Conservation (phyloP, 805 yeast genomes). For the Saccharomycopsis lassenensis region DNA sequence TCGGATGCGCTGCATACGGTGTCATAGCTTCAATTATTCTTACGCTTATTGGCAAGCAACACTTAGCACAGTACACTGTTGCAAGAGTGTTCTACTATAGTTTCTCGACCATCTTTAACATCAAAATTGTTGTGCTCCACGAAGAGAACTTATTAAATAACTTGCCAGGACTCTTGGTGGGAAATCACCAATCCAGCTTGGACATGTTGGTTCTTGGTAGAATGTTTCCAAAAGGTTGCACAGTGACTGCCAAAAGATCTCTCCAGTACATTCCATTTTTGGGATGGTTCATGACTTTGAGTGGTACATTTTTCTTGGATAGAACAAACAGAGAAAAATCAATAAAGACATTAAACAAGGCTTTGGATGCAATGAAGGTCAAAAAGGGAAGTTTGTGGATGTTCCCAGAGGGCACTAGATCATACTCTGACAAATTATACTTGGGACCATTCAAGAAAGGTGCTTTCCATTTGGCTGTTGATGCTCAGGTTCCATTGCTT, state of each 20-base stretch:
- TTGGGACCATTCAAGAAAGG: conserved; percentile 92
- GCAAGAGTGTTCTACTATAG: conserved; percentile 69
- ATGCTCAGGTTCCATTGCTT: conserved; percentile 79
- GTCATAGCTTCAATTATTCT: conserved; percentile 62
- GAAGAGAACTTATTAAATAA: conserved; percentile 39
- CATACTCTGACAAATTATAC: conserved; percentile 55
- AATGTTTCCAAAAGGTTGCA: conserved; percentile 77
- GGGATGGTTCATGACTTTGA: conserved; percentile 93
- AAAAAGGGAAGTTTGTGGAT: conserved; percentile 71
- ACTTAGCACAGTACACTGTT: conserved; percentile 79
- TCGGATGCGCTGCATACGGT: conserved; percentile 63
- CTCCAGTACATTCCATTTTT: conserved; percentile 77
- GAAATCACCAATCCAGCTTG: conserved; percentile 86
- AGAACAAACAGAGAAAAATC: conserved; percentile 70
- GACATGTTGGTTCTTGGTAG: conserved; percentile 77
- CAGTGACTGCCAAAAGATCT: conserved; percentile 85
- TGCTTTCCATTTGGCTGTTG: conserved; percentile 94
- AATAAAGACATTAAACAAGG: conserved; percentile 58
- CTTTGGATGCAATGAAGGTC: conserved; percentile 48
- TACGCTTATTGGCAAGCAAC: conserved; percentile 59
- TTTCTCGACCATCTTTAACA: conserved; percentile 53
- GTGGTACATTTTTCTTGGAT: conserved; percentile 88
- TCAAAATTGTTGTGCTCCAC: conserved; percentile 58
- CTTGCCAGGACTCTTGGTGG: conserved; percentile 67
- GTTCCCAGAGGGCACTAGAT: conserved; percentile 97